Evolutionary conservation across 2,329 filamentous ascomycete genomes (phyloP).

Genomic region (Xylariaceae sp.): DNA sequence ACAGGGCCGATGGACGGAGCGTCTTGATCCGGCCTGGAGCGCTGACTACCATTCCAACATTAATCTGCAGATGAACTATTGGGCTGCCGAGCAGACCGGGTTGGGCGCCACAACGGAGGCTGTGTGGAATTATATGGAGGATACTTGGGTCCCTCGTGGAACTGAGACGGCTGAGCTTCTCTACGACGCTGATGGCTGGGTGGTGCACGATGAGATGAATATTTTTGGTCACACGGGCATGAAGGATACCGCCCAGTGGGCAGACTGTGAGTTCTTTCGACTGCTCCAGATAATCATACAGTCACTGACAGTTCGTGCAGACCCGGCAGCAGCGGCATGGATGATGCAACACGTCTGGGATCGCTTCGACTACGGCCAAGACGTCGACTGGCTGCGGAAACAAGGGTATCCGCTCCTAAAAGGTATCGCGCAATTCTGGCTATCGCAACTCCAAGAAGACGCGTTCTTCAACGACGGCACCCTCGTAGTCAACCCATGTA

Average conservation of each 20-base stretch:
- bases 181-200: constrained; percentile 52
- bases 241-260: constrained; percentile 31
- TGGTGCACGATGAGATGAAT: constrained; percentile 53
- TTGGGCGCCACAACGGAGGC: constrained; percentile 41
- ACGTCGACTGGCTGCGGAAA: constrained; percentile 41
- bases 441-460: constrained; percentile 48
- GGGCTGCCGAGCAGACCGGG: constrained; percentile 49
- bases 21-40: constrained; percentile 41
- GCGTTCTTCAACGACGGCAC: constrained; percentile 45
- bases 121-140: constrained; percentile 48
- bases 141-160: constrained; percentile 50
- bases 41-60: constrained; percentile 55
- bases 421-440: constrained; percentile 50
- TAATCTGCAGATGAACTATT: constrained; percentile 59
- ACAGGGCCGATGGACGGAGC: constrained; percentile 50
- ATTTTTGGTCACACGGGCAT: constrained; percentile 51
- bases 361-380: constrained; percentile 48
- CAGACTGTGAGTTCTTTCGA: constrained; percentile 23
- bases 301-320: constrained; percentile 6
- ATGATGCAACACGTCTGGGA: constrained; percentile 57
- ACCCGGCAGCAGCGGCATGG: constrained; percentile 49
- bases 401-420: constrained; percentile 51
- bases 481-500: constrained; percentile 53
- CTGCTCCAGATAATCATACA: not conserved
- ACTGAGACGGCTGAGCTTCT: constrained; percentile 47